Percentiles rank a stretch among this genome's conserved stretches.
Conservation (phyloP, 1,284 basidiomycete species). For the Rhodofomes roseus region DNA sequence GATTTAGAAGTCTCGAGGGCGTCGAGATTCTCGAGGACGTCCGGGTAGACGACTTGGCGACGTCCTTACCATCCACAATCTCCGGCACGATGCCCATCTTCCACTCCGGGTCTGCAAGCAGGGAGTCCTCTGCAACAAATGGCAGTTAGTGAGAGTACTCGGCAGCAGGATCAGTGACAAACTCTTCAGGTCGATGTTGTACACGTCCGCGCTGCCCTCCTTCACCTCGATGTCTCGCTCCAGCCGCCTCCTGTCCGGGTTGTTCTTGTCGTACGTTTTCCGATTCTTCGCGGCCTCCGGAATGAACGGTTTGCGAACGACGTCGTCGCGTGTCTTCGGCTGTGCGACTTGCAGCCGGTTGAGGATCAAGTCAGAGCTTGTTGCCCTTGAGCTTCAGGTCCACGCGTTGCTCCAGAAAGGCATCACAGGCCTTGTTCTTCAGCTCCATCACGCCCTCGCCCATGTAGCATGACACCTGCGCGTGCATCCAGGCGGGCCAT, state of each 20-base stretch:
- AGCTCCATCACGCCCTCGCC: conserved; percentile 96
- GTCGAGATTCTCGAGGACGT: conserved; percentile 95
- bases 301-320: conserved; percentile 82
- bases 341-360: conserved; percentile 94
- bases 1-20: too few species aligned
- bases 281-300: conserved; percentile 74
- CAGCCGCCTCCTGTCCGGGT: conserved; percentile 71
- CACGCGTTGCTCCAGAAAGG: conserved; percentile 88
- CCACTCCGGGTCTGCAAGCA: conserved; percentile 91
- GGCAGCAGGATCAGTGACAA: conserved; percentile 25
- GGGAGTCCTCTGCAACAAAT: conserved; percentile 75
- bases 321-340: conserved; percentile 83
- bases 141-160: not conserved
- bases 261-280: conserved; percentile 85
- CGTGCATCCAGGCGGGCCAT: conserved; percentile 76
- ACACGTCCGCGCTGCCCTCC: conserved; percentile 86
- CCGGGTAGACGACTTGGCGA: conserved; percentile 99
- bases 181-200: conserved; percentile 89
- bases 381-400: conserved; percentile 91
- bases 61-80: conserved; percentile 97
- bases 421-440: conserved; percentile 90
- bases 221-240: conserved; percentile 80
- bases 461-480: conserved; percentile 88
- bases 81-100: conserved; percentile 96
- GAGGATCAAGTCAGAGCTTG: conserved; percentile 86